These are phyloP conservation scores for Geotrichum bryndzae DNA, from an alignment of 1,139 yeast species.

Conservation along the genomic window DNA sequence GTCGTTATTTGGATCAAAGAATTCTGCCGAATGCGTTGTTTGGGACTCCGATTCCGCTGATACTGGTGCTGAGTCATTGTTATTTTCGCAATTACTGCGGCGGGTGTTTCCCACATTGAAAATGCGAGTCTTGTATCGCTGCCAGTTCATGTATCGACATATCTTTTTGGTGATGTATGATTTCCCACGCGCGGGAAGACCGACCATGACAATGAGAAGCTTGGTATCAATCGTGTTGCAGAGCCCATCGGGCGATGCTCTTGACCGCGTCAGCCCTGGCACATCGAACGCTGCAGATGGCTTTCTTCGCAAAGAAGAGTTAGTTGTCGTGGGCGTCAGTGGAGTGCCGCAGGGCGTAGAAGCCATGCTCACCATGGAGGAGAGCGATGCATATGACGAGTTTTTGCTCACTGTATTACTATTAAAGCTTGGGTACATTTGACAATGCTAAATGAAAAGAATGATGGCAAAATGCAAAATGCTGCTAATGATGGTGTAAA, in stretches of 20 bases:
- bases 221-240: slow-evolving; percentile 73
- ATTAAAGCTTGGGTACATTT: background rate
- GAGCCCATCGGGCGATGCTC: slow-evolving; percentile 74
- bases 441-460: background rate
- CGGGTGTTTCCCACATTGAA: slow-evolving; percentile 94
- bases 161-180: slow-evolving; percentile 86
- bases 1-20: slow-evolving; percentile 75
- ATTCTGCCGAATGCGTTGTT: slow-evolving; percentile 61
- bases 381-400: background rate
- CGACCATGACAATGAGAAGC: slow-evolving; percentile 89
- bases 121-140: slow-evolving; percentile 81
- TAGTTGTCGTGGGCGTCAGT: background rate
- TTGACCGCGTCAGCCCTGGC: slow-evolving; percentile 84
- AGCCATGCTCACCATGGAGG: background rate
- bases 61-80: slow-evolving; percentile 24
- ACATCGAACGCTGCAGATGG: slow-evolving; percentile 48
- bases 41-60: slow-evolving; percentile 16
- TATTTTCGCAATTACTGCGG: slow-evolving; percentile 51
- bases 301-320: background rate
- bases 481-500: background rate
- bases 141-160: slow-evolving; percentile 83
- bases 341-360: background rate
- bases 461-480: background rate
- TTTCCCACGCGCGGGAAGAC: slow-evolving; percentile 89
- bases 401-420: background rate